Evolutionary conservation across 805 yeast genomes (phyloP).

Genomic region (Tetrapisispora pingtungensis): DNA sequence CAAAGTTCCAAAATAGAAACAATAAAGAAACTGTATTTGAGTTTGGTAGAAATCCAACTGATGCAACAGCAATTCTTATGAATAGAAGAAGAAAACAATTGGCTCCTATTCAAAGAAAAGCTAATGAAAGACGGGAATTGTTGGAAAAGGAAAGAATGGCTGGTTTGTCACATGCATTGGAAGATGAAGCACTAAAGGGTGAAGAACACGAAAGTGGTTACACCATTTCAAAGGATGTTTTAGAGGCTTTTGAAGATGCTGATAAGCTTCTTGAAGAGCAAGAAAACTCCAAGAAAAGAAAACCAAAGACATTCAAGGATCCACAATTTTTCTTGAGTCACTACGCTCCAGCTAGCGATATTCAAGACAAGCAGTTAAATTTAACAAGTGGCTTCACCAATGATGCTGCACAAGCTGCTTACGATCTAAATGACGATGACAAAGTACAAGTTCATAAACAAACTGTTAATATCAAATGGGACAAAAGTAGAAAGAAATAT

Average conservation of each 20-base stretch:
- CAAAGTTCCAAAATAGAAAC: constrained; percentile 55
- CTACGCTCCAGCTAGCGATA: constrained; percentile 69
- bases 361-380: constrained; percentile 71
- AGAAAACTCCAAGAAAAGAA: constrained; percentile 18
- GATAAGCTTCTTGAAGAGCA: constrained; percentile 27
- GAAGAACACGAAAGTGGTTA: constrained; percentile 42
- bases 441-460: constrained; percentile 60
- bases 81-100: constrained; percentile 73
- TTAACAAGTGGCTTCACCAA: constrained; percentile 58
- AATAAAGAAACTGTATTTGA: constrained; percentile 92
- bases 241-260: constrained; percentile 34
- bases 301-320: constrained; percentile 55
- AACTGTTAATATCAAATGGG: constrained; percentile 73
- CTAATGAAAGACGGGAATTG: constrained; percentile 57
- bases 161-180: constrained; percentile 62
- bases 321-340: constrained; percentile 76
- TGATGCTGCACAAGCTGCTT: constrained; percentile 77
- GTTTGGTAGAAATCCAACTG: constrained; percentile 57
- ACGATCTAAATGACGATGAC: constrained; percentile 74
- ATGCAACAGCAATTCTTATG: constrained; percentile 74
- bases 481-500: constrained; percentile 83
- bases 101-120: constrained; percentile 77
- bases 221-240: constrained; percentile 33
- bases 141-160: constrained; percentile 65
- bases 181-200: constrained; percentile 58